phyloP scores from a whole-genome alignment of 2,329 filamentous ascomycete species.

The Fusarium proliferatum region DNA sequence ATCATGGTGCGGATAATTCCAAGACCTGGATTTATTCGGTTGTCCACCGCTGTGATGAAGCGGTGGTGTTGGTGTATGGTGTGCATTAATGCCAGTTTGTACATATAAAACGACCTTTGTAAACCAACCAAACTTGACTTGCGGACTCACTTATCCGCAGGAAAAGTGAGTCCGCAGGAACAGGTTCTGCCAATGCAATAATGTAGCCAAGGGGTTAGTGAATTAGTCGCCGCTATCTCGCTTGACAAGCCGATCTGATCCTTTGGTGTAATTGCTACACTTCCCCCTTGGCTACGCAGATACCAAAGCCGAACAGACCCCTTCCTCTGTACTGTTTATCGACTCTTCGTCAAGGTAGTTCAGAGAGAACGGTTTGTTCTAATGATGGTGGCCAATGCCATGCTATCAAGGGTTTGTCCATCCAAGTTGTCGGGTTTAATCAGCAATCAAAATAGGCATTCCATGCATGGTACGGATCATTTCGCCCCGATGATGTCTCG shows the following conservation, averaged over 20 bases:
- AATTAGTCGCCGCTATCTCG: constrained; percentile 29
- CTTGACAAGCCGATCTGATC: constrained; percentile 32
- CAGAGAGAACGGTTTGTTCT: neutral
- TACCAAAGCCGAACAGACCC: constrained; percentile 10
- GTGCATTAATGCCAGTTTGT: constrained; percentile 13
- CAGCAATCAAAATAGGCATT: neutral
- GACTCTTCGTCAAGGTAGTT: neutral
- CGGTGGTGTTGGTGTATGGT: neutral
- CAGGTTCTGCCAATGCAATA: constrained; percentile 15
- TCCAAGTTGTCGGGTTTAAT: neutral
- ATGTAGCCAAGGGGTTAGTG: constrained; percentile 23
- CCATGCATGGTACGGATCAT: neutral
- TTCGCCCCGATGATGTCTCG: neutral
- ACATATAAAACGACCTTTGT: neutral
- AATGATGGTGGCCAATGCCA: neutral
- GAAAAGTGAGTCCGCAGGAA: constrained; percentile 20
- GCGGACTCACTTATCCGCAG: constrained; percentile 5
- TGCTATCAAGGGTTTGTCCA: neutral
- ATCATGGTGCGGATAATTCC: neutral
- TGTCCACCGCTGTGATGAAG: neutral
- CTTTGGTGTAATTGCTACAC: constrained; percentile 23
- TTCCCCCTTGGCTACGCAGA: neutral
- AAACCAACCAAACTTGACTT: neutral
- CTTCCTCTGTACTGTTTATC: neutral
- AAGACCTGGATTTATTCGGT: neutral